These are phyloP conservation scores for Yamadazyma triangularis DNA, from an alignment of 1,139 yeast species.

Conservation along the genomic window DNA sequence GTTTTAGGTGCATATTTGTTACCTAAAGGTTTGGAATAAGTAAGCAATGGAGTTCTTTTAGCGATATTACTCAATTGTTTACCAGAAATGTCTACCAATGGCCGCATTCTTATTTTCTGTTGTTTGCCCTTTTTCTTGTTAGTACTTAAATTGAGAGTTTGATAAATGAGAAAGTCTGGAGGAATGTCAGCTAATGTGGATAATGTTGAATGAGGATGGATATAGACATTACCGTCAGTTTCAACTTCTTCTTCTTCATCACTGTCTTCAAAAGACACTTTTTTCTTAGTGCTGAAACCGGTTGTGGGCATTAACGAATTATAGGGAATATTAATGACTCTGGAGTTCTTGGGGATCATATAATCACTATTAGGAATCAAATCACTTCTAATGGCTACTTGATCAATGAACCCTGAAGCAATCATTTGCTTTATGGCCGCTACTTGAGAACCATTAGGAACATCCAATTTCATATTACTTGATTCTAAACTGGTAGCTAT, in stretches of 20 bases:
- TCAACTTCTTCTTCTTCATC: conserved; percentile 14
- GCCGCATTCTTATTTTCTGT: conserved; percentile 62
- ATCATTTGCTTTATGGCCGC: conserved; percentile 86
- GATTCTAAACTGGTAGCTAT: conserved; percentile 45
- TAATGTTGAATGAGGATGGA: conserved; percentile 73
- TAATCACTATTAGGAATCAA: conserved; percentile 56
- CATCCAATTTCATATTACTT: conserved; percentile 51
- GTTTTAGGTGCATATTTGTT: conserved; percentile 82
- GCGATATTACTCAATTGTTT: conserved; percentile 76
- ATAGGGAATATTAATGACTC: conserved; percentile 68
- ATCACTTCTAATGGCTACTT: conserved; percentile 82
- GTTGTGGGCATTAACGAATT: conserved; percentile 59
- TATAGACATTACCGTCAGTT: conserved; percentile 54
- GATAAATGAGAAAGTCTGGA: conserved; percentile 72
- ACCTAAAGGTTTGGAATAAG: conserved; percentile 88
- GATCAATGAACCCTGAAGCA: conserved; percentile 90
- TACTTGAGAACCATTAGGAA: conserved; percentile 68
- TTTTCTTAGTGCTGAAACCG: background rate
- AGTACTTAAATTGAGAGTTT: conserved; percentile 49
- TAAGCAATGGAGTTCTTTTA: conserved; percentile 63
- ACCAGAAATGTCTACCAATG: conserved; percentile 72
- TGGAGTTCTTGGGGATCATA: conserved; percentile 52
- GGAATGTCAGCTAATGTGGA: conserved; percentile 56
- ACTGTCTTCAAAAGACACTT: background rate
- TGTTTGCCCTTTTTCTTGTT: conserved; percentile 27